Base-by-base conservation (phyloP, 352 stramenopile species). In the Pythium apleroticum region DNA sequence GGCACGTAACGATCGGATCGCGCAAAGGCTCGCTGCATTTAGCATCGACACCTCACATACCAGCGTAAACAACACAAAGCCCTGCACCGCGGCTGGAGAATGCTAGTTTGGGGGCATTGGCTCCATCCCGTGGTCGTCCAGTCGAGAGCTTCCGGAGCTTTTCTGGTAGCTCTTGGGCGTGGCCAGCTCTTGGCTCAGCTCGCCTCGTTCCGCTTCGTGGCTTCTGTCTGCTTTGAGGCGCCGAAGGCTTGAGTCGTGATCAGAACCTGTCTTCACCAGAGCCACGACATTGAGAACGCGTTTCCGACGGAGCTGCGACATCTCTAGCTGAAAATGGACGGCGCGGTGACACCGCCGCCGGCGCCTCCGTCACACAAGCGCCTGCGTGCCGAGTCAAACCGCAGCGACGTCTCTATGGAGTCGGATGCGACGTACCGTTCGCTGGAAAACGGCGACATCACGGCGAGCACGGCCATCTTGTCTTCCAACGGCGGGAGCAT, bases 371-470 rank as follows among this genome's bases (percentile, higher is more conserved):
- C 7, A 12, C 53, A 55, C 31, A 66, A 61, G 57, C 65, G 60
- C 30, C 57, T 27, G 5, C 65, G 70, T 8, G 65, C 63, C 14
- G 75, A 77, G 27, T 83, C 75, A 33, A 62, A 69, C 41, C 73
- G 72, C 31, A 78, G 73, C 58, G 73, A 83, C 43, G 46, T 79
- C 37, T 80, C 73, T 7, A 65, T 80, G 61, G 75, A 77, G 28
- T 76, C 68, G 31, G 75, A 83, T 46, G 65, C 64, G 25, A 80
- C 72, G n/a, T 83, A 83, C 56, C 70, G 73, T 11, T 76, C 75
- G 41, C 60, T 83, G 25, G 75, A 83, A 45, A 79, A 77, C 49
- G 75, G 74, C 25, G 68, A 74, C 27, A 71, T 74, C 37, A 65
- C 63, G 17, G 60, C 56, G 22, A 73, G 66, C 49, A 27, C 37